phyloP scores from a whole-genome alignment of 2,329 filamentous ascomycete genomes.

The Pseudofabraea citricarpa region DNA sequence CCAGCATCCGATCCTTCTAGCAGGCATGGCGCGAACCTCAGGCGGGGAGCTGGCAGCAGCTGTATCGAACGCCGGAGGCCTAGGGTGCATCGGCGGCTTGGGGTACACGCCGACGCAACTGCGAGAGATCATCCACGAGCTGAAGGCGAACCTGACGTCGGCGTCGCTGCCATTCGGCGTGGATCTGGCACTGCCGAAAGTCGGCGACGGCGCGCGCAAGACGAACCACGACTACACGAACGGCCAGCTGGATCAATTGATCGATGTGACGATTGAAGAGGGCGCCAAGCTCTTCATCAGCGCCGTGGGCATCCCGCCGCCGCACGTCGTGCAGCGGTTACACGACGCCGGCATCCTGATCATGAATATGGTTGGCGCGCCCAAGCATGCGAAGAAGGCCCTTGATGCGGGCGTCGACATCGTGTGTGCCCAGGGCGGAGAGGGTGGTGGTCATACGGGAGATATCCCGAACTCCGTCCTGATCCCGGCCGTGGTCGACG shows the following conservation, averaged over 20 bases:
- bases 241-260: conserved; percentile 80
- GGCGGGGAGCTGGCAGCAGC: conserved; percentile 75
- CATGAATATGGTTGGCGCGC: conserved; percentile 98
- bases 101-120: conserved; percentile 72
- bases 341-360: conserved; percentile 77
- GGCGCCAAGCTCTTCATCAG: conserved; percentile 82
- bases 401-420: conserved; percentile 84
- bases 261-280: conserved; percentile 79
- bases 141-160: conserved; percentile 67
- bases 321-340: conserved; percentile 65
- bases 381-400: conserved; percentile 86
- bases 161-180: conserved; percentile 80
- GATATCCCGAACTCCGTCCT: conserved; percentile 82
- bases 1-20: conserved; percentile 83
- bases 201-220: conserved; percentile 76
- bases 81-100: conserved; percentile 68
- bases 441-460: conserved; percentile 90
- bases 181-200: conserved; percentile 85
- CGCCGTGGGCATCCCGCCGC: conserved; percentile 83
- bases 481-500: conserved; percentile 81
- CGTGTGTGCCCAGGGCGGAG: conserved; percentile 86
- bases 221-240: conserved; percentile 96
- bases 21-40: conserved; percentile 87
- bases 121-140: conserved; percentile 75
- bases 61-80: conserved; percentile 72